These are phyloP conservation scores for Sonneratia alba DNA, from an alignment of 345 rosid species.

Conservation along the genomic window DNA sequence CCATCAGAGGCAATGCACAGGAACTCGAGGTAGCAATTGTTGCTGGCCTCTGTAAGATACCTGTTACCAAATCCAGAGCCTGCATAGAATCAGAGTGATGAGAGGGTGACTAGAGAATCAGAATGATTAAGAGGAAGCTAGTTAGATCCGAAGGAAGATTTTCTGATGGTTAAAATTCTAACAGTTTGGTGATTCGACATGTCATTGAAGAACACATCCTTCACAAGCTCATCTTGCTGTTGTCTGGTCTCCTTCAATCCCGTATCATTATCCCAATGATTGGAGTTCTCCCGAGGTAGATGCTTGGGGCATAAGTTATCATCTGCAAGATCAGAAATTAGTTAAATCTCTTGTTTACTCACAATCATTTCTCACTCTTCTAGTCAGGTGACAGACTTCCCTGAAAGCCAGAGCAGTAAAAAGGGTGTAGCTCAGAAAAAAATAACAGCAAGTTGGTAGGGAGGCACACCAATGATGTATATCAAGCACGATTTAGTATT, in stretches of 20 bases:
- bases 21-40: constrained; percentile 12
- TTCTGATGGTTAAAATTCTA: constrained; percentile 7
- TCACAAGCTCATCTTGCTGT: constrained; percentile 14
- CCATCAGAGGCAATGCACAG: constrained; percentile 9
- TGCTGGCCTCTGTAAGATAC: constrained; percentile 8
- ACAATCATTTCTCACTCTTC: not conserved
- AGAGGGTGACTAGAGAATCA: not conserved
- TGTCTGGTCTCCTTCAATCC: constrained; percentile 6
- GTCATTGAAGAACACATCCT: constrained; percentile 8
- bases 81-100: constrained; percentile 4
- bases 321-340: constrained; percentile 13
- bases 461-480: no score
- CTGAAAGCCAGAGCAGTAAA: no score
- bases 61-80: constrained; percentile 16
- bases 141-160: not conserved
- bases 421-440: no score
- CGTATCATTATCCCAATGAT: constrained; percentile 4
- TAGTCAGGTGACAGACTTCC: no score
- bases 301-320: constrained; percentile 6
- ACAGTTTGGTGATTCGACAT: constrained; percentile 16
- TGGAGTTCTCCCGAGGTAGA: constrained; percentile 12
- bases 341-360: constrained; percentile 6
- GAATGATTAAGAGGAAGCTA: constrained; percentile 1
- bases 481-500: no score
- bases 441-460: no score